phyloP scores from a whole-genome alignment of 1,284 basidiomycete genomes.

The Amylostereum chailletii region DNA sequence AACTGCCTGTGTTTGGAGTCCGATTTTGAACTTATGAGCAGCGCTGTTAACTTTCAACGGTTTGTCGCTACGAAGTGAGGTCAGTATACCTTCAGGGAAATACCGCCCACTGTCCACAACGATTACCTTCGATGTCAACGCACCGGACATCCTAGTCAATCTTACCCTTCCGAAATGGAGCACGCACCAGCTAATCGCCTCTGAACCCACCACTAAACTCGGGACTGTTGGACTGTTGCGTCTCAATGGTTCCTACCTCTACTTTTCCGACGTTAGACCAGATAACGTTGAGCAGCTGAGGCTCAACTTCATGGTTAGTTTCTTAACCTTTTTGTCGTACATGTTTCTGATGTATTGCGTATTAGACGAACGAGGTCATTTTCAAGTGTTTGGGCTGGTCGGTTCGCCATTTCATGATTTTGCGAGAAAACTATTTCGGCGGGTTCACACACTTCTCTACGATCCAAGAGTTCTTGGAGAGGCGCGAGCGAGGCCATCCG shows the following conservation, averaged over 20 bases:
- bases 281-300: conserved; percentile 75
- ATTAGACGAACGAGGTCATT: conserved; percentile 43
- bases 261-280: conserved; percentile 55
- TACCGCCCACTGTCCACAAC: conserved; percentile 68
- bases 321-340: neutral
- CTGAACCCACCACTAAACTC: conserved; percentile 42
- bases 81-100: conserved; percentile 58
- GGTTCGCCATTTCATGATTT: conserved; percentile 76
- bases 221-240: conserved; percentile 50
- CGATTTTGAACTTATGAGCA: conserved; percentile 19
- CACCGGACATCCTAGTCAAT: conserved; percentile 46
- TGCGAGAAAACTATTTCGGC: conserved; percentile 90
- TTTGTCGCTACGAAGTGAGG: conserved; percentile 38
- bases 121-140: conserved; percentile 60
- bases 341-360: neutral
- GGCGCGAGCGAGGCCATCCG: conserved; percentile 45
- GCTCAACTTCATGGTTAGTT: conserved; percentile 58
- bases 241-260: conserved; percentile 69
- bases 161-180: conserved; percentile 84
- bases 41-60: conserved; percentile 70
- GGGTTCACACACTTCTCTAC: conserved; percentile 88
- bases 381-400: conserved; percentile 82
- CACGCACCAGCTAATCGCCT: conserved; percentile 68
- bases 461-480: conserved; percentile 74
- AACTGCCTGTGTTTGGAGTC: too few relatives aligned